A percentile compares a stretch with the other conserved stretches of the same genome.
Evolutionary conservation across 176 grass and related monocot species (phyloP).

Genomic region (Poa annua): DNA sequence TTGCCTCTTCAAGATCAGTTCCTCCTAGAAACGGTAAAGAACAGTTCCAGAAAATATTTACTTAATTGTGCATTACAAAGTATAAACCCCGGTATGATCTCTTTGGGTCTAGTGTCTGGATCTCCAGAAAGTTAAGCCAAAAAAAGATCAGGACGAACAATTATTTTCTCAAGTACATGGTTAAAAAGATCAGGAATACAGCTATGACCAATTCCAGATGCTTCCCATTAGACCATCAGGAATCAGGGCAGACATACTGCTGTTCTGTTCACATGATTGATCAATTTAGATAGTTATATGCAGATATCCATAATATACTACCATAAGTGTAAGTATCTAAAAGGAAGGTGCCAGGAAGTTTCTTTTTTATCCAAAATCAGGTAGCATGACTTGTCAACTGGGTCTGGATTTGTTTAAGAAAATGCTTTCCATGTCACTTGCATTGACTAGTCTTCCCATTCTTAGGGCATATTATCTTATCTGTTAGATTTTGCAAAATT

Average conservation of each 20-base stretch:
- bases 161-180: slow-evolving; percentile 16
- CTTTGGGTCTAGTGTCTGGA: not conserved
- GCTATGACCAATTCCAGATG: slow-evolving; percentile 10
- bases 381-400: not conserved
- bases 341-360: slow-evolving; percentile 40
- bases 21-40: slow-evolving; percentile 73
- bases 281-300: slow-evolving; percentile 16
- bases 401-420: slow-evolving; percentile 10
- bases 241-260: slow-evolving; percentile 10
- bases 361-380: not conserved
- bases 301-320: not conserved
- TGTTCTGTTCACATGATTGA: not conserved
- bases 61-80: not conserved
- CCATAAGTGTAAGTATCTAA: slow-evolving; percentile 2
- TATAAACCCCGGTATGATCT: slow-evolving; percentile 9
- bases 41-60: not conserved
- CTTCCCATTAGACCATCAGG: not conserved
- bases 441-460: slow-evolving; percentile 22
- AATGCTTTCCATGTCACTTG: slow-evolving; percentile 4
- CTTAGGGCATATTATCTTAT: not conserved
- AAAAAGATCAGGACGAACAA: not conserved
- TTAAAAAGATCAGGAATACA: not conserved
- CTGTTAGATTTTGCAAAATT: not conserved
- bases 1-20: slow-evolving; percentile 68
- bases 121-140: slow-evolving; percentile 30